Base-by-base conservation (phyloP, 352 stramenopile genomes). In the Discostella stelligera region DNA sequence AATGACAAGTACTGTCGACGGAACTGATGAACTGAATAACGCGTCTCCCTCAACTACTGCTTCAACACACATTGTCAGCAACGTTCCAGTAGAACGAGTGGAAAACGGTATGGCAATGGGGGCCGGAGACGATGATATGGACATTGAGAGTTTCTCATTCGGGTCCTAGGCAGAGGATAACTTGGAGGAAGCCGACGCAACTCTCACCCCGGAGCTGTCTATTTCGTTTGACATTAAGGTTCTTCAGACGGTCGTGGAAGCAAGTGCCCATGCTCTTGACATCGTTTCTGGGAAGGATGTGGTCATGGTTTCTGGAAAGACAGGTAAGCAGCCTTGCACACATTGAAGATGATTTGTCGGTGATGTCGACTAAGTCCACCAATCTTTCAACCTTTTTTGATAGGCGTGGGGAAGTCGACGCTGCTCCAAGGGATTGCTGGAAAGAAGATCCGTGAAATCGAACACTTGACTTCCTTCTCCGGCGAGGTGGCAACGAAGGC, bases 351-450 rank as follows among this genome's bases (percentile, higher is more conserved):
- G 25, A 37, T 37, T 20, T 72, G 11, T 21, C 10, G 16, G n/a
- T 61, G 25, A 8, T 25, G 37, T 58, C 13, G 2, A 60, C 49
- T 18, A 30, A 52, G 32, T 49, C 5, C 27, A 32, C 5, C 27
- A 32, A 48, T 27, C 56, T 50, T 18, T 65, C n/a, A 16, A 65
- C 37, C 27, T 63, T 63, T 5, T 5, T 20, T 30, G 18, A 49
- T 21, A 69, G 63, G 83, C 23, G 74, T 75, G 14, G 83, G 80
- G 0, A 89, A 89, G 56, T 66, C 21, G 32, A 80, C 72, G n/a
- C 65, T 89, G 0, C 82, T 87, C 52, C 79, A 89, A 68, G 79
- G 76, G n/a, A 83, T 89, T 61, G 79, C 83, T 65, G 79, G 79
- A 55, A 89, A 84, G 21, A 53, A 49, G 3, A 83, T 86, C 30